Conservation (phyloP, 202 grass and related monocot genomes). For the Carex arenaria region DNA sequence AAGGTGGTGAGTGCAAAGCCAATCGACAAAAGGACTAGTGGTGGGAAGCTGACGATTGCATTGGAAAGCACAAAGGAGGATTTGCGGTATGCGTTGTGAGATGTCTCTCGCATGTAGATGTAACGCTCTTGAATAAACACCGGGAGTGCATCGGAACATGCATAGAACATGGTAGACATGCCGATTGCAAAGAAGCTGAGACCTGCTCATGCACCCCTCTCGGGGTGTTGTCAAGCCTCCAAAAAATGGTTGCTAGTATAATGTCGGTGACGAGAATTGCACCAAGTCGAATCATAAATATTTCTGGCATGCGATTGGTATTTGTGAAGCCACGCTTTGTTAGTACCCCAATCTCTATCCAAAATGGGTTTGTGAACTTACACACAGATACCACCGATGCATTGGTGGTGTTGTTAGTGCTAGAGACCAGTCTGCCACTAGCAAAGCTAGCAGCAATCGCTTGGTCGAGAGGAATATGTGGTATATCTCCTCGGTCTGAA, state of each 20-base stretch:
- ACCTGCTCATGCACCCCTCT: conserved; percentile 51
- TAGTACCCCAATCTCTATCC: conserved; percentile 54
- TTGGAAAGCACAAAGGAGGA: conserved; percentile 68
- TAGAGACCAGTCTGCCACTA: conserved; percentile 56
- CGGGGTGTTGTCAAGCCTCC: conserved; percentile 62
- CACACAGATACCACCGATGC: background rate
- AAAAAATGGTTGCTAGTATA: conserved; percentile 65
- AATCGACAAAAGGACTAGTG: conserved; percentile 45
- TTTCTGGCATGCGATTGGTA: conserved; percentile 51
- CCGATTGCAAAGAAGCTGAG: conserved; percentile 66
- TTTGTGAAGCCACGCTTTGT: conserved; percentile 58
- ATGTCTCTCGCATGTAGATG: conserved; percentile 72
- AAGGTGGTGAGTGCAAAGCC: conserved; percentile 52
- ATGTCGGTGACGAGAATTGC: conserved; percentile 50
- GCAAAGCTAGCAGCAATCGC: conserved; percentile 49
- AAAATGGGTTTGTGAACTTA: conserved; percentile 64
- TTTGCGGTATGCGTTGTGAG: conserved; percentile 59
- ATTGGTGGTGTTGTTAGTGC: background rate
- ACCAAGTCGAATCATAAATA: conserved; percentile 53
- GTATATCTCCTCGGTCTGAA: background rate
- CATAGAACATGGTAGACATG: conserved; percentile 72
- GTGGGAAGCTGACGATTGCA: conserved; percentile 51
- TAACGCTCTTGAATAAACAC: conserved; percentile 69
- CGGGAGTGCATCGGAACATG: conserved; percentile 58
- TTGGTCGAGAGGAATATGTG: conserved; percentile 30